Conservation (phyloP, 345 rosid species). For the Eucalyptus tenuipes region DNA sequence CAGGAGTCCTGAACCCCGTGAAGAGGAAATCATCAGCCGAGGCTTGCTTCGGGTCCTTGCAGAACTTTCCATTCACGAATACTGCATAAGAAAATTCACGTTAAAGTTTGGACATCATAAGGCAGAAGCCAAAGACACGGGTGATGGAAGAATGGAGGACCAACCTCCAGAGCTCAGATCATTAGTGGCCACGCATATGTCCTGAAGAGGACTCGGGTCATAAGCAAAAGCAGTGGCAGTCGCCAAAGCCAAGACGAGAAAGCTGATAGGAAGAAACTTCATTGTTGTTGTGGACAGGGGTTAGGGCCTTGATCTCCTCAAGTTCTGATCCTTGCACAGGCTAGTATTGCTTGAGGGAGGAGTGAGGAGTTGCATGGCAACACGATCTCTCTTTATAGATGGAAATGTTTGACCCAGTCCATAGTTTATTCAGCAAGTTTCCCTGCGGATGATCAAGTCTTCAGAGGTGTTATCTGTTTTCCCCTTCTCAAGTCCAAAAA, state of each 20-base stretch:
- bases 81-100: background rate
- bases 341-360: background rate
- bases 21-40: background rate
- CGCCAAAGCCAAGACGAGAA: background rate
- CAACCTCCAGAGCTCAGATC: background rate
- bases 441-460: background rate
- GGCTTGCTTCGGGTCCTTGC: constrained; percentile 1
- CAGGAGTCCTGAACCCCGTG: background rate
- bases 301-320: background rate
- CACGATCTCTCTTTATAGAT: background rate
- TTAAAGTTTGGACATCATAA: background rate
- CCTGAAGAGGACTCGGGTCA: background rate
- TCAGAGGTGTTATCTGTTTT: background rate
- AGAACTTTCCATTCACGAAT: constrained; percentile 3
- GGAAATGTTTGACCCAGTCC: background rate
- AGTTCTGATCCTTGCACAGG: background rate
- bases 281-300: background rate
- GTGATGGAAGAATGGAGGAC: background rate
- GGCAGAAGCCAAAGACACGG: background rate
- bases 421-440: background rate
- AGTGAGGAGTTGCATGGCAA: background rate
- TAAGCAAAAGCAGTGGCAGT: background rate
- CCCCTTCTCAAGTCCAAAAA: background rate
- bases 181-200: background rate
- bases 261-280: background rate